These are phyloP conservation scores for Ophiostoma angusticollis DNA, from an alignment of 2,329 filamentous ascomycete genomes.

Conservation along the genomic window DNA sequence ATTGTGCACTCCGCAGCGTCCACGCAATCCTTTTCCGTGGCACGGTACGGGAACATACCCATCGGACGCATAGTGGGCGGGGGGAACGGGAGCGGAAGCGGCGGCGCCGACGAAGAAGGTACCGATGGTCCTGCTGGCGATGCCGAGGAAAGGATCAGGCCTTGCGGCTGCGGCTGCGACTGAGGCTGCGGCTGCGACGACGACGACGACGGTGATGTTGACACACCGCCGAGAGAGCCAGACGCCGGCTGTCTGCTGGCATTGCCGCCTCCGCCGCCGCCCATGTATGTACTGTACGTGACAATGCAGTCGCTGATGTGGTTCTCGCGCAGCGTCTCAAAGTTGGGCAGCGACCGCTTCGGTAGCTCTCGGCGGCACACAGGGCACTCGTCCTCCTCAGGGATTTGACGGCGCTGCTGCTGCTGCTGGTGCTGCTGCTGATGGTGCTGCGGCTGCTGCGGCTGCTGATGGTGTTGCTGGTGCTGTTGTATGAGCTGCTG, in stretches of 20 bases:
- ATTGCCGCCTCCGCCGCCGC: too few relatives aligned
- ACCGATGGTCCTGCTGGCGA: too few relatives aligned
- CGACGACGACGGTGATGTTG: slow-evolving; percentile 7
- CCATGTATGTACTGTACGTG: slow-evolving; percentile 36
- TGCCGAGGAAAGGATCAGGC: too few relatives aligned
- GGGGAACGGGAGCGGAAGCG: slow-evolving; percentile 19
- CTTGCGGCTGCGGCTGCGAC: too few relatives aligned
- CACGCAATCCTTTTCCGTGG: slow-evolving; percentile 57
- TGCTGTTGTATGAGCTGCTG: not conserved
- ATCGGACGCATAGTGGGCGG: too few relatives aligned
- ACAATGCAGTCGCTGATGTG: slow-evolving; percentile 48
- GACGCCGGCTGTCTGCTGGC: not conserved
- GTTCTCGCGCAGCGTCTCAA: slow-evolving; percentile 39
- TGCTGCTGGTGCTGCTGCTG: not conserved
- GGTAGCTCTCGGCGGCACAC: slow-evolving; percentile 63
- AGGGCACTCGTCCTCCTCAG: slow-evolving; percentile 69
- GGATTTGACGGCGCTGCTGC: slow-evolving; percentile 23
- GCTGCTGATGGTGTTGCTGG: slow-evolving; percentile 8
- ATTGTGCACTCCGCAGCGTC: slow-evolving; percentile 56
- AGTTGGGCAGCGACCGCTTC: slow-evolving; percentile 38
- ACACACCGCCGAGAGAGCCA: too few relatives aligned
- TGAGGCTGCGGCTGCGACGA: slow-evolving; percentile 9
- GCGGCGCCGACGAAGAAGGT: not conserved
- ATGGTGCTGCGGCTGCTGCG: slow-evolving; percentile 13
- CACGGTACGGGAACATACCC: slow-evolving; percentile 52